Conservation (phyloP, 257 asterid species). For the Forsythia viridissima region DNA sequence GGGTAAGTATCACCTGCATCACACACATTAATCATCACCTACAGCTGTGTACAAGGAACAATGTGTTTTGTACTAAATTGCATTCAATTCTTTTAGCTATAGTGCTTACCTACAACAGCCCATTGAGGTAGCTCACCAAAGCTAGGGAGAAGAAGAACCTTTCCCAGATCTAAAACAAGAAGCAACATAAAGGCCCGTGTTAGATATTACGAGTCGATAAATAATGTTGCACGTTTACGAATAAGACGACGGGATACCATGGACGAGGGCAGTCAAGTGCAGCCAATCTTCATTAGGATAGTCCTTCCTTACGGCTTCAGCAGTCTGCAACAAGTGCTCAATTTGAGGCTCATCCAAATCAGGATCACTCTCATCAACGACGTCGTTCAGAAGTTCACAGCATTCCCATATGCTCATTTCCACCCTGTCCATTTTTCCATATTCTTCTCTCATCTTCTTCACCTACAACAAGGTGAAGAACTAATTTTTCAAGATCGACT, state of each 20-base stretch:
- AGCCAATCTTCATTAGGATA: conserved; percentile 88
- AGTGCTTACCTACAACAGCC: conserved; percentile 80
- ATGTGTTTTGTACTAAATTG: neutral
- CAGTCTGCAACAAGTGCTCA: conserved; percentile 84
- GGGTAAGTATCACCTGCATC: conserved; percentile 75
- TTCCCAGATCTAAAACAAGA: conserved; percentile 66
- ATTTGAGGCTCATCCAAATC: conserved; percentile 94
- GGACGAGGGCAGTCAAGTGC: conserved; percentile 84
- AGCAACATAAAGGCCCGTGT: too few species aligned
- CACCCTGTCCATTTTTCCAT: conserved; percentile 55
- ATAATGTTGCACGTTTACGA: too few species aligned
- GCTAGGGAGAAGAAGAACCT: conserved; percentile 73
- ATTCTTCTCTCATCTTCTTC: conserved; percentile 68
- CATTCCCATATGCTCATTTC: conserved; percentile 98
- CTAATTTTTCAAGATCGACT: neutral
- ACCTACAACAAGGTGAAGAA: conserved; percentile 39
- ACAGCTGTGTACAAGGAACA: neutral
- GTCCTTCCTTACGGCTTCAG: conserved; percentile 86
- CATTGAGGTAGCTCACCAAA: conserved; percentile 92
- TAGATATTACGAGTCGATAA: too few species aligned
- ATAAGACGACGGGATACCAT: conserved; percentile 41
- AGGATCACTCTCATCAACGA: conserved; percentile 88
- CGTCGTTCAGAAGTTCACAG: conserved; percentile 74
- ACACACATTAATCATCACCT: neutral
- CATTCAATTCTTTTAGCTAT: neutral